Percentiles rank a stretch among this genome's conserved stretches.
Conservation (phyloP, 495 filamentous ascomycete genomes). For the Penicillium malachiteum region DNA sequence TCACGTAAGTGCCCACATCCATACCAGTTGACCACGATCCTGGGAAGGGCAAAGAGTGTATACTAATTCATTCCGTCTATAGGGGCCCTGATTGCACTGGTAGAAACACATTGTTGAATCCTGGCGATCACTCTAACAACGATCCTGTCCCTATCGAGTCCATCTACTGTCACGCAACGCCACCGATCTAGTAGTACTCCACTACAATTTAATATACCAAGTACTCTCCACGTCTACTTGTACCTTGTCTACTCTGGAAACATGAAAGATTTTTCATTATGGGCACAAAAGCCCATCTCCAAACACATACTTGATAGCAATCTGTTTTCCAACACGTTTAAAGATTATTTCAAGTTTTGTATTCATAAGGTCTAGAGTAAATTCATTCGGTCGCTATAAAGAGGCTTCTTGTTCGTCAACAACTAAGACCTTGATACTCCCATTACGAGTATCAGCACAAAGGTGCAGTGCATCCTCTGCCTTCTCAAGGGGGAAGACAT, state of each 20-base stretch:
- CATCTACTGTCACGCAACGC: slow-evolving; percentile 25
- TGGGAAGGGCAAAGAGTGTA: not conserved
- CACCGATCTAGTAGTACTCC: slow-evolving; percentile 7
- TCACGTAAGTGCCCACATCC: slow-evolving; percentile 24
- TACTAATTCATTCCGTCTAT: not conserved
- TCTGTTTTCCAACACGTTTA: no score
- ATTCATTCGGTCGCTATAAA: slow-evolving; percentile 12
- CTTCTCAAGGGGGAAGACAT: slow-evolving; percentile 58
- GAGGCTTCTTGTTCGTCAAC: slow-evolving; percentile 50
- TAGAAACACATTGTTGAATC: slow-evolving; percentile 25
- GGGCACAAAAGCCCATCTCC: no score
- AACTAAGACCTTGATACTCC: slow-evolving; percentile 60
- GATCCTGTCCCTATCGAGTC: slow-evolving; percentile 28
- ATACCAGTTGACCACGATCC: not conserved
- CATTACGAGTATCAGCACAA: slow-evolving; percentile 45
- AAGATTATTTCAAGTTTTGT: not conserved
- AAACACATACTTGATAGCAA: no score
- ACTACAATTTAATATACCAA: not conserved
- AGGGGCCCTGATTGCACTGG: slow-evolving; percentile 29
- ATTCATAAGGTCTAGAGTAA: not conserved
- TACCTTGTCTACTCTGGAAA: no score
- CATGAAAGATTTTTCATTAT: no score
- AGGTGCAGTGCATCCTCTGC: slow-evolving; percentile 55
- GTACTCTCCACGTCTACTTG: no score
- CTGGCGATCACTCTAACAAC: slow-evolving; percentile 24